These are phyloP conservation scores for Scopulariopsis brevicaulis DNA, from an alignment of 2,329 filamentous ascomycete genomes.

Conservation along the genomic window DNA sequence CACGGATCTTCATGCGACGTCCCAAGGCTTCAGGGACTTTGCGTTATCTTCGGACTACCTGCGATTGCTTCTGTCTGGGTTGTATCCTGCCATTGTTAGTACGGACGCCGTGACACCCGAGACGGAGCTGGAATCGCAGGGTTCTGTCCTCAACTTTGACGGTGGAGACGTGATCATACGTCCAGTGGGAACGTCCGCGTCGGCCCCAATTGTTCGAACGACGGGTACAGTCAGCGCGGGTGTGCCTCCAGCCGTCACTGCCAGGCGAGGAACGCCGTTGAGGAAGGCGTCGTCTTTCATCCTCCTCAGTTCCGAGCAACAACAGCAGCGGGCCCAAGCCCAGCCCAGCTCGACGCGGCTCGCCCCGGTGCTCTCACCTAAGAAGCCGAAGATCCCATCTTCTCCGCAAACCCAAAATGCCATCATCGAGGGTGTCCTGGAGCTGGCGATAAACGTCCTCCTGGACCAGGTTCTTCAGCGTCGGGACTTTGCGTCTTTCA, in stretches of 20 bases:
- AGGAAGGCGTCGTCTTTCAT: slow-evolving; percentile 85
- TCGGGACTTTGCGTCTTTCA: slow-evolving; percentile 85
- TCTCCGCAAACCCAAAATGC: slow-evolving; percentile 49
- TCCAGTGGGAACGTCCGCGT: slow-evolving; percentile 51
- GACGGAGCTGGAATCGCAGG: slow-evolving; percentile 74
- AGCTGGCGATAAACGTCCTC: slow-evolving; percentile 70
- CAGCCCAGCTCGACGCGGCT: slow-evolving; percentile 48
- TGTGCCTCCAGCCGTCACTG: slow-evolving; percentile 8
- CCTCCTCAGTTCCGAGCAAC: slow-evolving; percentile 54
- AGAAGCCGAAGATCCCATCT: slow-evolving; percentile 30
- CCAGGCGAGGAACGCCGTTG: slow-evolving; percentile 47
- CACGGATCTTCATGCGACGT: slow-evolving; percentile 66
- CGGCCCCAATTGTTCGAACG: slow-evolving; percentile 56
- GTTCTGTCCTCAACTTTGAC: slow-evolving; percentile 73
- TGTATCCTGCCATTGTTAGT: slow-evolving; percentile 84
- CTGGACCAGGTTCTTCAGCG: slow-evolving; percentile 73
- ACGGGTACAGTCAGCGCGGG: background rate
- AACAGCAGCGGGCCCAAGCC: background rate
- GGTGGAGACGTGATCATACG: slow-evolving; percentile 76
- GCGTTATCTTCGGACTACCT: slow-evolving; percentile 70
- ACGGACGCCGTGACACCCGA: slow-evolving; percentile 74
- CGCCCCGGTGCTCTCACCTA: slow-evolving; percentile 49
- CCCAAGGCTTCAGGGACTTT: slow-evolving; percentile 71
- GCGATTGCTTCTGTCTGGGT: slow-evolving; percentile 62
- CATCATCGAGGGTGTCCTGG: slow-evolving; percentile 64